Conservation (phyloP, 768 basidiomycete species). For the Trametes cubensis region DNA sequence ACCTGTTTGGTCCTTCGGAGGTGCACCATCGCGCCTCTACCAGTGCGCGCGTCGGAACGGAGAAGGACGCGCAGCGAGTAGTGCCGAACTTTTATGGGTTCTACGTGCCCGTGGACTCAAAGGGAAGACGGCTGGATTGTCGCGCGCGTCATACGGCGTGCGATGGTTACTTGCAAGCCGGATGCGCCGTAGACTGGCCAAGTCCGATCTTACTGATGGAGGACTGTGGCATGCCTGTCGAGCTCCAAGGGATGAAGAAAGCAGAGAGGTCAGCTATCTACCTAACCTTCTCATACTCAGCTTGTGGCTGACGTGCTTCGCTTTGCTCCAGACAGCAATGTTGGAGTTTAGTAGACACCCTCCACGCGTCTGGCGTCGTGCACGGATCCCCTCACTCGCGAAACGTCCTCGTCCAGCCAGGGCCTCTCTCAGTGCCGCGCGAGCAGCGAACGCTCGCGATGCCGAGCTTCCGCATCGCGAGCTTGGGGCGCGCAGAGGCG, state of each 20-base stretch:
- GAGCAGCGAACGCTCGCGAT: slow-evolving; percentile 30
- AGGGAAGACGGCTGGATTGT: background rate
- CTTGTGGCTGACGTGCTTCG: too few relatives aligned
- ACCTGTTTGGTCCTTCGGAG: too few relatives aligned
- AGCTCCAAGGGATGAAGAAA: slow-evolving; percentile 24
- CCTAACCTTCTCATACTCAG: too few relatives aligned
- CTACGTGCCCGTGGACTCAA: slow-evolving; percentile 41
- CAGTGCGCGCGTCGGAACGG: too few relatives aligned
- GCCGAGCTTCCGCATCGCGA: slow-evolving; percentile 50
- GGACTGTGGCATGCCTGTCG: slow-evolving; percentile 46
- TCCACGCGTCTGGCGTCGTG: slow-evolving; percentile 42
- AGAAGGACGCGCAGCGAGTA: slow-evolving; percentile 35
- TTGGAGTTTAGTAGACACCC: slow-evolving; percentile 41
- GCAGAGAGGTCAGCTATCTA: slow-evolving; percentile 18
- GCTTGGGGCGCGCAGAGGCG: slow-evolving; percentile 45
- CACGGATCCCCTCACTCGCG: slow-evolving; percentile 46
- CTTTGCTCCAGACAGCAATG: slow-evolving; percentile 23
- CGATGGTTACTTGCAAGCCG: slow-evolving; percentile 25
- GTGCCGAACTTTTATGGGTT: slow-evolving; percentile 69
- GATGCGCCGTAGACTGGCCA: slow-evolving; percentile 18
- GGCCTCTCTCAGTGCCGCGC: slow-evolving; percentile 40
- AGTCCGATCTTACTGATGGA: slow-evolving; percentile 52
- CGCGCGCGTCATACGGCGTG: slow-evolving; percentile 4
- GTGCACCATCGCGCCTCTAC: too few relatives aligned
- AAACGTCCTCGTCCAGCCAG: slow-evolving; percentile 49